Evolutionary conservation across 345 rosid genomes (phyloP).

Genomic region (Corchorus olitorius): DNA sequence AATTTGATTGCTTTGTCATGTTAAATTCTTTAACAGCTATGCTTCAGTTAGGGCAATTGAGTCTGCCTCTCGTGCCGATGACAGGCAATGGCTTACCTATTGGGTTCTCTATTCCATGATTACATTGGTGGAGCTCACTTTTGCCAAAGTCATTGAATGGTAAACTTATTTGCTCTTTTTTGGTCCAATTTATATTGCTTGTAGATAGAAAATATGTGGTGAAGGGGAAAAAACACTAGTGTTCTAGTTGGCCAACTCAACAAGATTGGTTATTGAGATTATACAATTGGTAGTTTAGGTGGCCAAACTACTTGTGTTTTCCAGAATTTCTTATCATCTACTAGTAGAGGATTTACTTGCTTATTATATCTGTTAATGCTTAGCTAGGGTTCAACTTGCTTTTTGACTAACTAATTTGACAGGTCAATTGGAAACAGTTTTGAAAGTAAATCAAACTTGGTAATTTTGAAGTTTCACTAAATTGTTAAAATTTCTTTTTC

Average conservation of each 20-base stretch:
- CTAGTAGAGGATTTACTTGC: background rate
- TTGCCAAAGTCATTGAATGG: slow-evolving; percentile 88
- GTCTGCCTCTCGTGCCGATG: slow-evolving; percentile 80
- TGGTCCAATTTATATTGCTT: background rate
- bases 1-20: slow-evolving; percentile 19
- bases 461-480: background rate
- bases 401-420: background rate
- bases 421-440: background rate
- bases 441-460: background rate
- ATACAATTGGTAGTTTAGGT: background rate
- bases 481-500: background rate
- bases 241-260: background rate
- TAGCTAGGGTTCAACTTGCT: background rate
- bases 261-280: background rate
- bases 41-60: slow-evolving; percentile 89
- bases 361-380: background rate
- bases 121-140: slow-evolving; percentile 90
- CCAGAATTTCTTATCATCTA: background rate
- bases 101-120: slow-evolving; percentile 93
- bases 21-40: slow-evolving; percentile 48
- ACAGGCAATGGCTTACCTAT: slow-evolving; percentile 93
- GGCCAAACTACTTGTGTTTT: background rate
- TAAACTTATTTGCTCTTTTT: slow-evolving; percentile 26
- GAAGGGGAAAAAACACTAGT: background rate
- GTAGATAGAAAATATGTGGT: background rate